phyloP scores from a whole-genome alignment of 371 early-diverging fungal species.

The Basidiobolus meristosporus region DNA sequence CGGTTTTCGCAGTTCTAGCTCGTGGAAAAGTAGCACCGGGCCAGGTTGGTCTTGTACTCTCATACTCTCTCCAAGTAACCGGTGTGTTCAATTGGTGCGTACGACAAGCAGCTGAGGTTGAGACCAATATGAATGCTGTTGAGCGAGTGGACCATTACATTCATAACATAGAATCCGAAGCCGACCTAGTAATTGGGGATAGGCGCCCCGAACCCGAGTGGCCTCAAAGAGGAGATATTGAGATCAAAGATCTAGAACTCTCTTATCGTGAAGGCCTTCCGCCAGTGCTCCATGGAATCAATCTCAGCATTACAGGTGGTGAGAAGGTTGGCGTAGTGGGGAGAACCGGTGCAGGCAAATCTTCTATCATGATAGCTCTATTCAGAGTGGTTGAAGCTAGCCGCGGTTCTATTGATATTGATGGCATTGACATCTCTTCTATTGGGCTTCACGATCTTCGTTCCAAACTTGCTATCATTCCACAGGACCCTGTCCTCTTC shows the following conservation, averaged over 20 bases:
- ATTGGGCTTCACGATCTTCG: slow-evolving; percentile 38
- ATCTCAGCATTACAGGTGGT: slow-evolving; percentile 11
- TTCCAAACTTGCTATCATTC: slow-evolving; percentile 34
- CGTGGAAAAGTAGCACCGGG: slow-evolving; percentile 4
- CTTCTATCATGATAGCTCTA: slow-evolving; percentile 30
- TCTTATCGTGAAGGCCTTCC: slow-evolving; percentile 28
- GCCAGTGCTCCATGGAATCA: slow-evolving; percentile 38
- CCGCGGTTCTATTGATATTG: slow-evolving; percentile 40
- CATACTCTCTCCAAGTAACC: slow-evolving; percentile 15
- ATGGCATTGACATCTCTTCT: slow-evolving; percentile 31
- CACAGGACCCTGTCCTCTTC: slow-evolving; percentile 60
- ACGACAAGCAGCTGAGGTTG: slow-evolving; percentile 25
- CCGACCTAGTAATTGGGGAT: slow-evolving; percentile 11
- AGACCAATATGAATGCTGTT: slow-evolving; percentile 27
- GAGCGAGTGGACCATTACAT: slow-evolving; percentile 27
- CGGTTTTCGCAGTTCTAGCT: slow-evolving; percentile 8
- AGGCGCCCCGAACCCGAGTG: slow-evolving; percentile 18
- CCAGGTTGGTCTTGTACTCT: slow-evolving; percentile 11
- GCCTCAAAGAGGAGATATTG: slow-evolving; percentile 33
- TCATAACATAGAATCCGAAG: slow-evolving; percentile 27
- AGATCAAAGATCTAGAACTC: slow-evolving; percentile 19
- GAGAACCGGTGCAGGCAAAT: slow-evolving; percentile 35
- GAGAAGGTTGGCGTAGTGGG: slow-evolving; percentile 21
- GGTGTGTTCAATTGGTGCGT: slow-evolving; percentile 14
- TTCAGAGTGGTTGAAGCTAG: slow-evolving; percentile 42